These are phyloP conservation scores for Pleurotus platypus DNA, from an alignment of 768 basidiomycete species.

Conservation along the genomic window DNA sequence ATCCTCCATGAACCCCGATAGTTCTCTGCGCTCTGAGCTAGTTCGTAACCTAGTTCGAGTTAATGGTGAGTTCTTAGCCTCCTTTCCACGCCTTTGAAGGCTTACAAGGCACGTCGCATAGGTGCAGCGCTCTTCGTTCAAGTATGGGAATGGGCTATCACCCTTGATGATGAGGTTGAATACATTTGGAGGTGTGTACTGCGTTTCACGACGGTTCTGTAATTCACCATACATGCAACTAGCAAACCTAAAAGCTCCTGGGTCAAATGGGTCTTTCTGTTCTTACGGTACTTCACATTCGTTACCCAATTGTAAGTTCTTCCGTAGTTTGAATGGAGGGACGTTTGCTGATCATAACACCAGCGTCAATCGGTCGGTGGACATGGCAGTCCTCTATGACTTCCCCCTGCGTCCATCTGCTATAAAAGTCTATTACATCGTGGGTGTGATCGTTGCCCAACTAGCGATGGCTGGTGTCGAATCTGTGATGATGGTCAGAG, in stretches of 20 bases:
- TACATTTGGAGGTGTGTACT: conserved; percentile 9
- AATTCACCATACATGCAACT: neutral
- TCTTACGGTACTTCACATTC: conserved; percentile 25
- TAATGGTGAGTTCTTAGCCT: neutral
- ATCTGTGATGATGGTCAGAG: conserved; percentile 27
- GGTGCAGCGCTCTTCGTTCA: conserved; percentile 3
- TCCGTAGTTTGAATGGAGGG: neutral
- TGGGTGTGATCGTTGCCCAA: conserved; percentile 23
- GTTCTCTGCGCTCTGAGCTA: neutral
- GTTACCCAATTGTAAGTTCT: conserved; percentile 20
- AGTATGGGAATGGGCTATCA: conserved; percentile 7
- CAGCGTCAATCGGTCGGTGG: conserved; percentile 17
- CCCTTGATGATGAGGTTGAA: conserved; percentile 8
- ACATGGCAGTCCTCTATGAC: conserved; percentile 7
- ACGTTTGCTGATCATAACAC: neutral
- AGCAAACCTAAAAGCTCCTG: conserved; percentile 26
- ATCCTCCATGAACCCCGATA: neutral
- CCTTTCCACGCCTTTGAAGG: neutral
- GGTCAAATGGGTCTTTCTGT: conserved; percentile 29
- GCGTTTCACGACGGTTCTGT: neutral
- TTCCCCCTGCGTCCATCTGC: conserved; percentile 1
- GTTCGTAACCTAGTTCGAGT: neutral
- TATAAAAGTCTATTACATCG: conserved; percentile 14
- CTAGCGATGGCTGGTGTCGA: conserved; percentile 20
- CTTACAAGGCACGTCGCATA: neutral